phyloP scores from a whole-genome alignment of 2,329 filamentous ascomycete species.

The Sporothrix brunneoviolacea region DNA sequence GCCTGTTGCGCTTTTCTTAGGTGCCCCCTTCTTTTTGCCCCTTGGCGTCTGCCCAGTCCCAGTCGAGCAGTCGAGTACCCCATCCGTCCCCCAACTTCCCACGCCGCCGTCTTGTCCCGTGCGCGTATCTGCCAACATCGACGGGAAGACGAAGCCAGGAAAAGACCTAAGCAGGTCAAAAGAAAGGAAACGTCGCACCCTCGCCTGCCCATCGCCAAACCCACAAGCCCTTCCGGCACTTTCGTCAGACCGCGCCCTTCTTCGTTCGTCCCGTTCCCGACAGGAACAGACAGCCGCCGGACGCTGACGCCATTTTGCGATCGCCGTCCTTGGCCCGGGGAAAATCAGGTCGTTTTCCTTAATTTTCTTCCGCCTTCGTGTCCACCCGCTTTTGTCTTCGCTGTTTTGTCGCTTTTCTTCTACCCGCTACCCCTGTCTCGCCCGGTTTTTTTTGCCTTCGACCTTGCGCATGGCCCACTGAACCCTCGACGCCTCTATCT shows the following conservation, averaged over 20 bases:
- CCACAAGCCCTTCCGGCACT: background rate
- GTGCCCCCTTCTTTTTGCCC: background rate
- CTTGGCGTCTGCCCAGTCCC: background rate
- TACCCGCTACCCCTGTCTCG: constrained; percentile 9
- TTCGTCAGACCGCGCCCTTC: background rate
- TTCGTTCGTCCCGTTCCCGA: background rate
- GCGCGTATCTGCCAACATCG: background rate
- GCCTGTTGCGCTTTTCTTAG: background rate
- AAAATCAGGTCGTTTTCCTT: constrained; percentile 1
- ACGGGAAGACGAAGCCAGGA: too few species aligned
- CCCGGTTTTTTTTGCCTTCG: constrained; percentile 2
- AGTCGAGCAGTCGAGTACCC: too few species aligned
- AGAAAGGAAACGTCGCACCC: too few species aligned
- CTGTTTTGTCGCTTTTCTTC: background rate
- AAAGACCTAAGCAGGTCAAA: too few species aligned
- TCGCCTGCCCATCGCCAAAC: background rate
- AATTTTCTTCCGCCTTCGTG: background rate
- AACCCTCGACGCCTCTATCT: background rate
- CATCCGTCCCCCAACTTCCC: too few species aligned
- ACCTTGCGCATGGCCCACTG: constrained; percentile 12
- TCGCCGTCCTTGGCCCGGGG: constrained; percentile 7
- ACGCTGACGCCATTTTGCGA: constrained; percentile 11
- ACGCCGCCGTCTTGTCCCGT: background rate
- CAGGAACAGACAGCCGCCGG: constrained; percentile 1
- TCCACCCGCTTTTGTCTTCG: background rate